Evolutionary conservation across 176 grass and related monocot genomes (phyloP), one percentile per base, ranked within the genome.

Genomic region (Juncus inflexus): DNA sequence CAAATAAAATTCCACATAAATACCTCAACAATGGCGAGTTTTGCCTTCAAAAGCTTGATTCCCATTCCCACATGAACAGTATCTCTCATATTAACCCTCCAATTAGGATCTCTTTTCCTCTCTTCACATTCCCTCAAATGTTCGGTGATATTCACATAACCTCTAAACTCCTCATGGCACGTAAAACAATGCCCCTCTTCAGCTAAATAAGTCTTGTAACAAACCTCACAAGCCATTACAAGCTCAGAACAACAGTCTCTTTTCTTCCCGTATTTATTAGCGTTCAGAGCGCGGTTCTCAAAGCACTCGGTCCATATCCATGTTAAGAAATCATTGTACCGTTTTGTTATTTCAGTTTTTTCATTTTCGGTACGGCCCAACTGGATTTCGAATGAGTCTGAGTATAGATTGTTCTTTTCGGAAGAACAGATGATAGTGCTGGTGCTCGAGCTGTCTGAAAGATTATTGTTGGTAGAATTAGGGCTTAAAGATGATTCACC

Each of bases 251-350:
- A 47, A 47, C 2, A 0, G 63, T 75, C 79, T 39, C 88, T 76
- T 49, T 89, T 86, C 67, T 92, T 84, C 58, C 85, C 83, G 62
- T 80, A 84, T 53, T 78, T 85, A 55, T 81, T 70, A 51, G 88
- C 83, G 35, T 64, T 62, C 41, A 80, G 81, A 13, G 50, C 60
- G 66, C 47, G 59, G 49, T 73, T 61, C 74, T 77, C 75, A 40
- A 65, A 77, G 63, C 85, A 82, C 56, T 97, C 85, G 58, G 45
- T 86, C 87, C 85, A 92, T 79, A 97, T 78, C 87, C 88, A 97
- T 68, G 79, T 86, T 63, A 97, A 42, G 54, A 84, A 97, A 10
- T 67, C 69, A 38, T 79, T 41, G 6, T 79, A 82, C 72, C 88
- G 90, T 77, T 81, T 78, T 2, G 80, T 77, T 72, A 88, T 81